Evolutionary conservation across 2,329 filamentous ascomycete species (phyloP).

Genomic region (Alternaria sp.): DNA sequence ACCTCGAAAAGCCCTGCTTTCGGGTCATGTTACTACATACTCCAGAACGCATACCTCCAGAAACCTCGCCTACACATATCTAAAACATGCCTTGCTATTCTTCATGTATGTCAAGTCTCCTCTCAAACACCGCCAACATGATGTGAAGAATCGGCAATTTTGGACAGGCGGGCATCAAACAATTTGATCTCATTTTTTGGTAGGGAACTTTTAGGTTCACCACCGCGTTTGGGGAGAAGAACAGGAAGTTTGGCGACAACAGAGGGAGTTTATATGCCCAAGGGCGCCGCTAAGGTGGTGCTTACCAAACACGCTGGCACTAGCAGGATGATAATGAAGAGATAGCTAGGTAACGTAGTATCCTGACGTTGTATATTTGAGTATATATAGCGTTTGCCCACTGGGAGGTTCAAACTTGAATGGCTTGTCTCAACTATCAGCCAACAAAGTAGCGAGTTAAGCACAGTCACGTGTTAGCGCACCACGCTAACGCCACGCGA

Average conservation of each 20-base stretch:
- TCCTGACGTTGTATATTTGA: not conserved
- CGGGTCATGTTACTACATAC: not conserved
- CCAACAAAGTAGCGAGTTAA: not conserved
- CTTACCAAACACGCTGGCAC: not conserved
- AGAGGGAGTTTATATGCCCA: not conserved
- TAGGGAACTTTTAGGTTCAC: not conserved
- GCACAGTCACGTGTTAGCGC: constrained; percentile 18
- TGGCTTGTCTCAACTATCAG: not conserved
- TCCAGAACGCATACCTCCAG: too few species aligned
- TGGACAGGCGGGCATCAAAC: not conserved
- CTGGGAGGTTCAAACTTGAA: not conserved
- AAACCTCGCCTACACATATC: not conserved
- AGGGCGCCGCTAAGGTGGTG: not conserved
- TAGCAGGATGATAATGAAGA: not conserved
- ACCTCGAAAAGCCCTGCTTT: not conserved
- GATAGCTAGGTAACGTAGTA: not conserved
- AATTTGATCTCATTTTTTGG: not conserved
- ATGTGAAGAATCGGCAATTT: not conserved
- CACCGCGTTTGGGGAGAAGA: not conserved
- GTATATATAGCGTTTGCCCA: too few species aligned
- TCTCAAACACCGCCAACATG: not conserved
- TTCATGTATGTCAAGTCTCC: not conserved
- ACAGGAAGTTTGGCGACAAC: not conserved
- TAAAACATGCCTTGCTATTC: not conserved
- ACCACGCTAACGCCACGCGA: constrained; percentile 15